phyloP scores from a whole-genome alignment of 2,329 filamentous ascomycete genomes.

The Didymella glomerata region DNA sequence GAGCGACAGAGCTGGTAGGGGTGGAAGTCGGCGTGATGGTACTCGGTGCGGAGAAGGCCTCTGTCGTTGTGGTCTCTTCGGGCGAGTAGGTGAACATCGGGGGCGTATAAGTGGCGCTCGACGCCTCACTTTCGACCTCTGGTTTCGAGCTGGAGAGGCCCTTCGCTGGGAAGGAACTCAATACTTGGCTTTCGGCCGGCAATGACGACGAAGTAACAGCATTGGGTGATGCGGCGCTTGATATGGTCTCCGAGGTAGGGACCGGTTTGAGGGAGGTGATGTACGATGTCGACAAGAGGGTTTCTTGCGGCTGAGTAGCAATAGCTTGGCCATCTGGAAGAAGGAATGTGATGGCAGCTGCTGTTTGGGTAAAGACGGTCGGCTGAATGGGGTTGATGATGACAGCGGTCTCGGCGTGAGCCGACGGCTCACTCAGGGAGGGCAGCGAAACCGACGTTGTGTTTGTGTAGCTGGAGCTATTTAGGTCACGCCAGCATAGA shows the following conservation, averaged over 20 bases:
- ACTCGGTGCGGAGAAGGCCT: conserved; percentile 15
- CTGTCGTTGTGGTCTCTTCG: conserved; percentile 26
- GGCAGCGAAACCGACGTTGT: conserved; percentile 24
- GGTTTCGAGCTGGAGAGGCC: conserved; percentile 26
- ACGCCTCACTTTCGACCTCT: conserved; percentile 26
- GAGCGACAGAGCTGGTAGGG: background rate
- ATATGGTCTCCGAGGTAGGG: conserved; percentile 23
- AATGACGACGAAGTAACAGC: conserved; percentile 10
- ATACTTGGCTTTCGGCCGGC: conserved; percentile 18
- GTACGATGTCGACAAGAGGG: conserved; percentile 43
- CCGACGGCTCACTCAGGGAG: conserved; percentile 22
- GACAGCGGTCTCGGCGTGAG: conserved; percentile 45
- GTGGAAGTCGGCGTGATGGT: conserved; percentile 13
- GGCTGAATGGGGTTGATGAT: conserved; percentile 45
- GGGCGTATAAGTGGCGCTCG: conserved; percentile 23
- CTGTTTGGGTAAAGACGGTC: conserved; percentile 38
- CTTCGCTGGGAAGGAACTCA: conserved; percentile 14
- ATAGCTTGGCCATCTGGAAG: conserved; percentile 44
- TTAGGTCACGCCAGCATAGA: background rate
- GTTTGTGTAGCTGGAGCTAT: conserved; percentile 36
- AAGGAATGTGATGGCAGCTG: conserved; percentile 45
- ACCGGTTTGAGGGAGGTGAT: conserved; percentile 35
- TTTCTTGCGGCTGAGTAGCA: conserved; percentile 40
- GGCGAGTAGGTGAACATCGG: conserved; percentile 41
- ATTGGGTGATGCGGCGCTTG: conserved; percentile 22